Base-by-base conservation (phyloP, 345 rosid species). In the Lepidium africanum region DNA sequence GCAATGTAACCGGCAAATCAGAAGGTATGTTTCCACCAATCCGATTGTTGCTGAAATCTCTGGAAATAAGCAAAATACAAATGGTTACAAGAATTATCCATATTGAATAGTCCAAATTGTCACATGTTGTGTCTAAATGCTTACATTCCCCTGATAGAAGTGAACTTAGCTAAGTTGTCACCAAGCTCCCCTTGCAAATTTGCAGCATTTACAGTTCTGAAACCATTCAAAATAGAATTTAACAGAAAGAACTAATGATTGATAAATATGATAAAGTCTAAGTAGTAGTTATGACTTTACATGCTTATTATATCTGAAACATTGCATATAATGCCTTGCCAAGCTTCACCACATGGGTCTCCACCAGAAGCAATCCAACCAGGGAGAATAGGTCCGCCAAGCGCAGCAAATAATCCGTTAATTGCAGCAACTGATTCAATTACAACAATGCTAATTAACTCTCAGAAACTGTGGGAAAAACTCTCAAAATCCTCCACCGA, bases 101-200 rank as follows among this genome's bases (percentile, higher is more conserved):
- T 45, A 48, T 10, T 54, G 25, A 35, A 50, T 66, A 32, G 59
- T 50, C 41, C 64, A 19, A 12, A 43, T 2, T 2, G 21, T 42
- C 39, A 37, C 38, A 54, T 38, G n/a, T 4, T 38, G 69, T 52
- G 40, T 62, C 5, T 17, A 32, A 14, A 46, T 39, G n/a, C 93
- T 85, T 84, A 95, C 99, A 95, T 85, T 72, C 80, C 60, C 73
- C 51, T 81, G 73, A 95, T 91, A 33, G 97, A 87, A 77, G 87
- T 37, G 75, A 95, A 91, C 53, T 45, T 52, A 37, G 75, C 78
- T 70, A 95, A 85, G 83, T 47, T 70, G 45, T 87, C 82, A 23
- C 97, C 97, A 60, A 95, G 85, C 81, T 82, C 87, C 73, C 99
- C 99, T 78, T 87, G 84, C 87, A 95, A 83, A 79, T 89, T 91